These are phyloP conservation scores for Nemania sp. DNA, from an alignment of 2,329 filamentous ascomycete genomes.

Conservation along the genomic window DNA sequence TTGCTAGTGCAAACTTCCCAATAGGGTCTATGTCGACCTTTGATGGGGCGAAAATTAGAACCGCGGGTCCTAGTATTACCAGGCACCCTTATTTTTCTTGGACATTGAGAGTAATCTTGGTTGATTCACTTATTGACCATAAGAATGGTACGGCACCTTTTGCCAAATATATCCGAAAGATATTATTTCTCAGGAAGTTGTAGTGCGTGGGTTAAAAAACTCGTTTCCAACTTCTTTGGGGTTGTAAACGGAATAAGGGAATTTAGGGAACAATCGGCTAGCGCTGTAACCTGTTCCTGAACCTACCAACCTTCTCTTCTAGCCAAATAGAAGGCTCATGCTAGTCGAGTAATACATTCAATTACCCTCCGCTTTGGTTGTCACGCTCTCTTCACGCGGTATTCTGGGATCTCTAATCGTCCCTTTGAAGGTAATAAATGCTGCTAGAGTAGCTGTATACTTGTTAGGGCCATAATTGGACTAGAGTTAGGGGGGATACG, in stretches of 20 bases:
- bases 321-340: too few species aligned
- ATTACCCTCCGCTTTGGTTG: too few species aligned
- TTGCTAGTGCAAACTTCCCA: constrained; percentile 41
- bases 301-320: too few species aligned
- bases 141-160: neutral
- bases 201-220: too few species aligned
- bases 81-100: neutral
- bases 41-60: constrained; percentile 7
- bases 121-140: neutral
- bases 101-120: neutral
- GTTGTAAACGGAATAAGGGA: too few species aligned
- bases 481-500: constrained; percentile 50
- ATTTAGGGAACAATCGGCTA: too few species aligned
- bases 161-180: neutral
- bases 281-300: too few species aligned
- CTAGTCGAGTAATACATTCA: too few species aligned
- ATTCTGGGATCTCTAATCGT: too few species aligned
- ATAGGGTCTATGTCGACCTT: constrained; percentile 19
- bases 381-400: constrained; percentile 56
- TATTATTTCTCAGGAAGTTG: too few species aligned
- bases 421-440: constrained; percentile 94
- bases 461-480: constrained; percentile 33
- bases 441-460: constrained; percentile 79
- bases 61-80: neutral
- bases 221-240: too few species aligned